Base-by-base conservation (phyloP, 169 alveolate species). In the Eimeria falciformis region DNA sequence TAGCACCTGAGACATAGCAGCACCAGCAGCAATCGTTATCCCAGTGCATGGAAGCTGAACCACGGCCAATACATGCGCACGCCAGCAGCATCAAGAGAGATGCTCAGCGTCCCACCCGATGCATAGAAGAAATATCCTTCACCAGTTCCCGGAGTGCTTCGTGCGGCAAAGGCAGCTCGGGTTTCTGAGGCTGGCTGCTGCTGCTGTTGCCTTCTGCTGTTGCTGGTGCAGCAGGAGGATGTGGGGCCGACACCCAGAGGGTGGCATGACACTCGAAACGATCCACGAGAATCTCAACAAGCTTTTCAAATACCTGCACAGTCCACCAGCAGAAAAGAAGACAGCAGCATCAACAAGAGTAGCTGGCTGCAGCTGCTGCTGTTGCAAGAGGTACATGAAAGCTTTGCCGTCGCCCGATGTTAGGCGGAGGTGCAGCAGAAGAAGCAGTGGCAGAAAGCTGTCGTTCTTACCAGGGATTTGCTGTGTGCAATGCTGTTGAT, bases 241-340 rank as follows among this genome's bases (percentile, higher is more conserved):
- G 90, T 5, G 90, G 58, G 3, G 78, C 21, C 23, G 90, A 37
- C 65, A 82, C 33, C 90, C 90, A 82, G 40, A 43, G 75, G 45
- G 56, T 33, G 56, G 53, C 45, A 37, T 82, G 90, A 27, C 33
- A 23, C 40, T 53, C 78, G 58, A n/a, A 82, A 21, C 90, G 75
- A 23, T 82, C 90, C 18, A 56, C 55, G 46, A 82, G 47, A 17
- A 82, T 82, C 37, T 29, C 75, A 5, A 66, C 90, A 9, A 82
- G n/a, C 78, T 82, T 82, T 62, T 58, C 50, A 21, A 29, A 82
- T 9, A 43, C 90, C 90, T 82, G 78, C 18, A 23, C 29, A 5
- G n/a, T n/a, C 56, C 66, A 50, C 33, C 33, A 62, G 21, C 73
- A 14, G 62, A 7, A 50, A 14, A 14, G 62, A 14, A 7, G 14